phyloP scores from a whole-genome alignment of 179 eudicot genomes.

The Vitellaria paradoxa region DNA sequence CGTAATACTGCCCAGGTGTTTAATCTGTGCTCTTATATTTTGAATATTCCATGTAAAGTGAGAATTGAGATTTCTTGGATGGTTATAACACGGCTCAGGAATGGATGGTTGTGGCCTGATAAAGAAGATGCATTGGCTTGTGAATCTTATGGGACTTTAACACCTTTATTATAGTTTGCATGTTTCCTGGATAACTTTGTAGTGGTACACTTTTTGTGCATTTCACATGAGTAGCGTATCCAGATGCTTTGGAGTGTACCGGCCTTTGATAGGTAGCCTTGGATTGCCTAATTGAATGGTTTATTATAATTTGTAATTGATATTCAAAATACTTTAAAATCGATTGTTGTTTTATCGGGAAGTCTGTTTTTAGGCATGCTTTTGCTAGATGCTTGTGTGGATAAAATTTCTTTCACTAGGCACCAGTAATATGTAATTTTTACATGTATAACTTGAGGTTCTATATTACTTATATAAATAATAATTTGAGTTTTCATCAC shows the following conservation, averaged over 20 bases:
- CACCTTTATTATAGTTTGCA: not conserved
- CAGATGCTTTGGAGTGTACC: not conserved
- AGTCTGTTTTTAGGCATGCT: not conserved
- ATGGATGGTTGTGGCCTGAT: not conserved
- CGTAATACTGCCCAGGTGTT: not conserved
- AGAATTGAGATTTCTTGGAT: not conserved
- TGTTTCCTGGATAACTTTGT: not conserved
- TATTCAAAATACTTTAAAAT: not conserved
- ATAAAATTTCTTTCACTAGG: not conserved
- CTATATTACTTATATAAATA: too few relatives aligned
- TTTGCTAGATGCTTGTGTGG: not conserved
- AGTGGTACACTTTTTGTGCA: not conserved
- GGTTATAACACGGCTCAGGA: not conserved
- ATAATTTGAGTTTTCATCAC: not conserved
- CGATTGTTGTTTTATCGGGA: not conserved
- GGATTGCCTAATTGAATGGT: not conserved
- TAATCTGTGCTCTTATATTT: not conserved
- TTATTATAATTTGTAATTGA: not conserved
- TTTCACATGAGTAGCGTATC: conserved; percentile 2
- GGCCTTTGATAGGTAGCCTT: not conserved
- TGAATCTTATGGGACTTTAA: not conserved
- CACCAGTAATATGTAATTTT: not conserved
- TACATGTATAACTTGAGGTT: too few relatives aligned
- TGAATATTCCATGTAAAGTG: not conserved
- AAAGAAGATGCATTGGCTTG: not conserved